Base-by-base conservation (phyloP, 768 basidiomycete genomes). In the Hydnomerulius pinastri region DNA sequence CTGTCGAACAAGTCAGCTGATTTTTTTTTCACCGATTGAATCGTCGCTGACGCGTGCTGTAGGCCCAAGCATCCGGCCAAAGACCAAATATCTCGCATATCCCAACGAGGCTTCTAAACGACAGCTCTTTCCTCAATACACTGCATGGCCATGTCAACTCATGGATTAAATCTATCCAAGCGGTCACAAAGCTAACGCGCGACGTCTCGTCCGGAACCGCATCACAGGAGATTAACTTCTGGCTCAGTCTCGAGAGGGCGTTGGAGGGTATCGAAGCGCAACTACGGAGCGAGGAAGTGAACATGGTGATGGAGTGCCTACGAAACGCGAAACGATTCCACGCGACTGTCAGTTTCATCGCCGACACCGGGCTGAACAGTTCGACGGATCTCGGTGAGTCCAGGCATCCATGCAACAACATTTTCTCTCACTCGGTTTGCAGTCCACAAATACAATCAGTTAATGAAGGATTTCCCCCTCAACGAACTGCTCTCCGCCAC, bases 401-500 rank as follows among this genome's bases (percentile, higher is more conserved):
- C 12, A 25, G 43, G 48, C 13, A 49, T 41, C 20, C 50, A 44
- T 18, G 4, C 17, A 12, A n/a, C 32, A 13, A n/a, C 23, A 17
- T 37, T 6, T 4, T 46, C 10, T 18, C 10, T 23, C 13, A 37
- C 28, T n/a, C 4, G 17, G 7, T 6, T 11, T 13, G 6, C 57
- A 92, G 96, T 98, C 10, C 93, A 95, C 77, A 98, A 97, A 69
- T 96, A 98, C 76, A 98, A 99, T 63, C 87, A 91, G 55, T 78
- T 98, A 49, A 98, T 99, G 97, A 97, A 96, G 71, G 97, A 99
- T 64, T 98, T 98, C 61, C 97, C 97, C 0, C 77, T 99, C 24
- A 97, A 99, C 66, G 96, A 98, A 64, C 83, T 98, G 17, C 80
- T 99, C 23, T 92, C 95, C 8, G 93, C 97, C 1, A 97, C 97